A percentile compares a stretch with the other conserved stretches of the same genome.
phyloP scores from a whole-genome alignment of 306 rosid genomes.

The Inga laurina region DNA sequence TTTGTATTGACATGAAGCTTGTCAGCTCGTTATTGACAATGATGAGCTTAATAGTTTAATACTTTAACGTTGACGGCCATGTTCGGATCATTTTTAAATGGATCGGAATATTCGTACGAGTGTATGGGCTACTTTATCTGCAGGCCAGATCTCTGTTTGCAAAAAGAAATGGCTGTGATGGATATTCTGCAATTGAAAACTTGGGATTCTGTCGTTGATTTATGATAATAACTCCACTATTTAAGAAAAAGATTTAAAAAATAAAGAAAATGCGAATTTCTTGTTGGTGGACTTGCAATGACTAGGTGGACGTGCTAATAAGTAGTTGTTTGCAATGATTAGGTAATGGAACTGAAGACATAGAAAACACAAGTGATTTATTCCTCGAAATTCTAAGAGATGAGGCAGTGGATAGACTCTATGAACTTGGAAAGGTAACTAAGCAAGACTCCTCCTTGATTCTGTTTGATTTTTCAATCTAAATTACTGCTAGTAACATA shows the following conservation, averaged over 20 bases:
- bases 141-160: too few species aligned
- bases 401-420: constrained; percentile 79
- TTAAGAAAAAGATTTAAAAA: background rate
- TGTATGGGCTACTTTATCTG: background rate
- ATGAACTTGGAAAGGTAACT: constrained; percentile 76
- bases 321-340: constrained; percentile 38
- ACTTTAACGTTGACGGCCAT: background rate
- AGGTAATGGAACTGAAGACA: constrained; percentile 63
- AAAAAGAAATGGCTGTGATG: background rate
- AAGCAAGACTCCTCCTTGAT: constrained; percentile 11
- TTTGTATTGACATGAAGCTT: background rate
- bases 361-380: constrained; percentile 56
- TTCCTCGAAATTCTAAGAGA: constrained; percentile 74
- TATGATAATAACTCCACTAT: background rate
- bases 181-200: constrained; percentile 6
- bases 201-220: background rate
- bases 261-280: background rate
- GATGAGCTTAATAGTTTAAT: constrained; percentile 2
- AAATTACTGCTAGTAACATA: too few species aligned
- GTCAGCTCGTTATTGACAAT: constrained; percentile 7
- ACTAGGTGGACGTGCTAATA: constrained; percentile 27
- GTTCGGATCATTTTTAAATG: background rate
- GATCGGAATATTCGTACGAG: background rate
- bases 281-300: constrained; percentile 6
- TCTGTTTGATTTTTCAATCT: background rate